phyloP scores from a whole-genome alignment of 331 rosid species.

The Dryas integrifolia region DNA sequence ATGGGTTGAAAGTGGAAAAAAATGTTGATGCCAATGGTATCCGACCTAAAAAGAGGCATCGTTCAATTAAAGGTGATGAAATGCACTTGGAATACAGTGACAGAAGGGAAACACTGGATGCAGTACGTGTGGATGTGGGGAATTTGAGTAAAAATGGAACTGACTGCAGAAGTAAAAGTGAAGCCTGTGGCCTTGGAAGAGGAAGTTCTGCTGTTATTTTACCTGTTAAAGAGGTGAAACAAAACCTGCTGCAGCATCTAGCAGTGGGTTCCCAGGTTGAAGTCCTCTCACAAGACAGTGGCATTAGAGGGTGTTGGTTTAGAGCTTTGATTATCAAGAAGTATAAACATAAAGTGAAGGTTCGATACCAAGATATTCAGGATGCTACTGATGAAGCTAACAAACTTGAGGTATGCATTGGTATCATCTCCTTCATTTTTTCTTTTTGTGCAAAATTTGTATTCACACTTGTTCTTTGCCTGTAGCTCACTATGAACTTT shows the following conservation, averaged over 20 bases:
- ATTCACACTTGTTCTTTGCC: background rate
- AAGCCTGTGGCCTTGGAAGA: conserved; percentile 19
- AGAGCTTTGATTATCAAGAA: conserved; percentile 65
- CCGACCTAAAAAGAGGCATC: conserved; percentile 64
- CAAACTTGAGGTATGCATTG: conserved; percentile 63
- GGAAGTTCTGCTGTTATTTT: conserved; percentile 21
- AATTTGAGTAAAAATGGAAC: conserved; percentile 14
- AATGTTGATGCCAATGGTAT: conserved; percentile 19
- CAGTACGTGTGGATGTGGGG: conserved; percentile 8
- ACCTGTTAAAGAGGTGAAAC: conserved; percentile 30
- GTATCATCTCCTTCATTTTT: background rate
- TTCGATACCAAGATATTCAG: conserved; percentile 63
- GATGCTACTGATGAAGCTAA: conserved; percentile 71
- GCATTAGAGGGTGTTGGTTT: conserved; percentile 91
- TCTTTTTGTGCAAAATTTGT: background rate
- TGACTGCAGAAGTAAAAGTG: conserved; percentile 26
- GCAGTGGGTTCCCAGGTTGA: conserved; percentile 62
- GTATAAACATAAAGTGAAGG: conserved; percentile 65
- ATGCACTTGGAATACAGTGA: conserved; percentile 1
- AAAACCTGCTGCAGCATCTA: conserved; percentile 22
- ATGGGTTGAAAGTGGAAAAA: conserved; percentile 42
- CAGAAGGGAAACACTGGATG: conserved; percentile 23
- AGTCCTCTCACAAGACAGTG: conserved; percentile 87
- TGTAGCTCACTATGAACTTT: background rate
- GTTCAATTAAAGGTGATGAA: conserved; percentile 27